These are phyloP conservation scores for Wallacemonas sp. DNA, from an alignment of 208 protist species.

Conservation along the genomic window DNA sequence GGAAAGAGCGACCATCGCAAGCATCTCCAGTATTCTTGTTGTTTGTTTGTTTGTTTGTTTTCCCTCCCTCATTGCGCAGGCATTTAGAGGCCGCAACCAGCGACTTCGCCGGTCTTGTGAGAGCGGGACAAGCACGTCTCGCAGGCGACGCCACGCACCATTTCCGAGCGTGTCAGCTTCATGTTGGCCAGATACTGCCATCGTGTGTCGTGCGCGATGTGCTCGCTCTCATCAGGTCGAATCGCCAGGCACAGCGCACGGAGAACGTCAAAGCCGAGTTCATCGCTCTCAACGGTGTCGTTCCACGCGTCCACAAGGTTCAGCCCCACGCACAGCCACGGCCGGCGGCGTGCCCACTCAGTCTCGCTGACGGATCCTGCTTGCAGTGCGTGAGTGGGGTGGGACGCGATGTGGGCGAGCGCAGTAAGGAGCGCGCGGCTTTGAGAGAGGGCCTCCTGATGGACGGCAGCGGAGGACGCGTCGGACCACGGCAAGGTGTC, in stretches of 20 bases:
- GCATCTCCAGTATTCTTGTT: too few species aligned
- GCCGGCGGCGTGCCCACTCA: constrained; percentile 15
- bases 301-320: constrained; percentile 72
- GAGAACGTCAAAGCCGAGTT: constrained; percentile 66
- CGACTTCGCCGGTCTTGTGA: background rate
- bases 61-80: too few species aligned
- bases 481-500: background rate
- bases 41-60: too few species aligned
- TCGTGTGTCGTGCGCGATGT: constrained; percentile 65
- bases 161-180: constrained; percentile 59
- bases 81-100: too few species aligned
- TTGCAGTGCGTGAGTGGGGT: too few species aligned
- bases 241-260: constrained; percentile 50
- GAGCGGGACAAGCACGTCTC: constrained; percentile 19
- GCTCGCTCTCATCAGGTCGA: constrained; percentile 39
- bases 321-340: constrained; percentile 45
- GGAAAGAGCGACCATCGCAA: too few species aligned
- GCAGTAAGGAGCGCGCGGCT: background rate
- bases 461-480: too few species aligned
- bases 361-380: too few species aligned
- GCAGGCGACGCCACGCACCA: constrained; percentile 53
- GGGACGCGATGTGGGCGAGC: background rate
- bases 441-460: background rate
- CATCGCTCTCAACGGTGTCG: constrained; percentile 66
- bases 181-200: constrained; percentile 67